Percentiles rank a stretch among this genome's conserved stretches.
These are phyloP conservation scores for Xerocomus nothofagi DNA, from an alignment of 1,284 basidiomycete species.

Conservation along the genomic window DNA sequence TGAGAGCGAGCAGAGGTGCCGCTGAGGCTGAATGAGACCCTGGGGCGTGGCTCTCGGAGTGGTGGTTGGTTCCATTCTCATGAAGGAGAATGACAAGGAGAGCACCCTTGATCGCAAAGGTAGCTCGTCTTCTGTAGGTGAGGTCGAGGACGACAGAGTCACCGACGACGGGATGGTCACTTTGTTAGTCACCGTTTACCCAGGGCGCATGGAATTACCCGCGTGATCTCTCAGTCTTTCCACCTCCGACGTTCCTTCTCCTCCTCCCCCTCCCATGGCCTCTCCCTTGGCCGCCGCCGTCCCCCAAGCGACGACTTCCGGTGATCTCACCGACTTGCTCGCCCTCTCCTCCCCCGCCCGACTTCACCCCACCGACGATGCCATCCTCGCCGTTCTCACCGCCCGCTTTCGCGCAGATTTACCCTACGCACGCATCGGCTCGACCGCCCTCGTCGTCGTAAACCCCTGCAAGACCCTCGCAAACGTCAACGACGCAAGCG, in stretches of 20 bases:
- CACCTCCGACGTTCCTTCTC: too few species aligned
- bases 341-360: conserved; percentile 60
- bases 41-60: conserved; percentile 25
- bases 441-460: conserved; percentile 74
- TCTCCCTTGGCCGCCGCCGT: conserved; percentile 34
- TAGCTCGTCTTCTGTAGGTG: conserved; percentile 22
- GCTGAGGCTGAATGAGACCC: conserved; percentile 32
- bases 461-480: conserved; percentile 87
- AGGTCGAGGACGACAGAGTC: conserved; percentile 7
- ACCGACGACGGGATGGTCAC: too few species aligned
- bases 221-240: too few species aligned
- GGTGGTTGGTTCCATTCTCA: conserved; percentile 31
- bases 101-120: conserved; percentile 30
- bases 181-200: too few species aligned
- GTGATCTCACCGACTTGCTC: conserved; percentile 74
- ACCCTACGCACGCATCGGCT: conserved; percentile 75
- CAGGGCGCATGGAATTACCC: too few species aligned
- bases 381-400: conserved; percentile 75
- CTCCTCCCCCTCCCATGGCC: conserved; percentile 37
- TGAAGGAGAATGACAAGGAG: conserved; percentile 25
- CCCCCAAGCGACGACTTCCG: conserved; percentile 46
- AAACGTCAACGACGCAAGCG: conserved; percentile 79
- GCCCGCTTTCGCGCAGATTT: conserved; percentile 85
- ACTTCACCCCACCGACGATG: conserved; percentile 79
- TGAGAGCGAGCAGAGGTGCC: conserved; percentile 16